phyloP scores from a whole-genome alignment of 306 rosid genomes.

The Lablab purpureus region DNA sequence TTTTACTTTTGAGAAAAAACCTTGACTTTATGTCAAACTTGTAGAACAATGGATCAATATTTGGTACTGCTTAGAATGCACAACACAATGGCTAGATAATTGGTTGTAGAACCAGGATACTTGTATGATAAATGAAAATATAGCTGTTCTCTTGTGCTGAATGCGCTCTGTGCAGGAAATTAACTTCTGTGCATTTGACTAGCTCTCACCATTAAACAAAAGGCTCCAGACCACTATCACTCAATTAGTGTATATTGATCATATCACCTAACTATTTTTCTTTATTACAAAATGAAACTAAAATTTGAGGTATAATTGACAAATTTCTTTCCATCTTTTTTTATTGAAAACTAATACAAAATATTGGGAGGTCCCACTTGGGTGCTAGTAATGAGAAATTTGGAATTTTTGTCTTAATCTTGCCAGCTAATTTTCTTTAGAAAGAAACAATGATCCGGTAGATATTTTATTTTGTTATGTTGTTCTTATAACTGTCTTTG shows the following conservation, averaged over 20 bases:
- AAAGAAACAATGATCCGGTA: conserved; percentile 17
- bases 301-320: background rate
- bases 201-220: conserved; percentile 22
- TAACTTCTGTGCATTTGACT: background rate
- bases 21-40: conserved; percentile 16
- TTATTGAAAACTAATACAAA: conserved; percentile 3
- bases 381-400: background rate
- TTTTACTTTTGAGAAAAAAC: background rate
- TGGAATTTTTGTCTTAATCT: background rate
- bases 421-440: background rate
- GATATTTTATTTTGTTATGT: conserved; percentile 21
- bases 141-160: conserved; percentile 22
- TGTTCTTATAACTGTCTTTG: conserved; percentile 5
- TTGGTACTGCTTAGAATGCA: background rate
- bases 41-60: background rate
- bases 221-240: conserved; percentile 4
- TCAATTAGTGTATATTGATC: background rate
- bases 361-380: background rate
- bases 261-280: background rate
- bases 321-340: background rate
- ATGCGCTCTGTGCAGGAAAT: conserved; percentile 26
- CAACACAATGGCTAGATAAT: background rate
- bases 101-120: conserved; percentile 34
- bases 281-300: background rate
- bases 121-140: background rate